A percentile compares a stretch with the other conserved stretches of the same genome.
phyloP scores from a whole-genome alignment of 2,329 filamentous ascomycete species.

The Metarhizium album region DNA sequence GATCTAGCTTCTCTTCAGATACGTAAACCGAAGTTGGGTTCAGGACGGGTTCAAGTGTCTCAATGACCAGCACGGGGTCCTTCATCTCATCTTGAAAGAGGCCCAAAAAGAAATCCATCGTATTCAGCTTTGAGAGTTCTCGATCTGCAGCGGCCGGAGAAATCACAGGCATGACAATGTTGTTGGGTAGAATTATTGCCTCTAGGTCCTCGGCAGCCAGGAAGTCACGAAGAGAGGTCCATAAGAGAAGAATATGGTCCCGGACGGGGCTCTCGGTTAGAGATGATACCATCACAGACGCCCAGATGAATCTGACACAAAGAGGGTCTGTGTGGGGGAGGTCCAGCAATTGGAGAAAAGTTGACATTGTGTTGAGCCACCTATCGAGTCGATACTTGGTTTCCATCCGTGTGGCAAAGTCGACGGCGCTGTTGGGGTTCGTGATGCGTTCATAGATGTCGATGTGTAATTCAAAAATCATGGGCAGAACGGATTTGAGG shows the following conservation, averaged over 20 bases:
- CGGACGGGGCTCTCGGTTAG: conserved; percentile 40
- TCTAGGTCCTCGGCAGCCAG: conserved; percentile 29
- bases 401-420: conserved; percentile 35
- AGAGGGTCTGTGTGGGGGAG: conserved; percentile 26
- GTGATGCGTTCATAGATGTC: conserved; percentile 50
- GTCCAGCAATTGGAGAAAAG: conserved; percentile 28
- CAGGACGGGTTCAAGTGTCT: conserved; percentile 83
- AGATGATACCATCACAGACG: conserved; percentile 42
- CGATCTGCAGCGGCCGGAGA: conserved; percentile 75
- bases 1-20: conserved; percentile 10
- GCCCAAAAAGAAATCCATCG: conserved; percentile 89
- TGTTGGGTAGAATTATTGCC: conserved; percentile 63
- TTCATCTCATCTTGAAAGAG: conserved; percentile 77
- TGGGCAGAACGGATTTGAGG: conserved; percentile 39
- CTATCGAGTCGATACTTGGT: conserved; percentile 38
- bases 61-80: conserved; percentile 76
- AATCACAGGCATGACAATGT: conserved; percentile 77
- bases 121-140: conserved; percentile 85
- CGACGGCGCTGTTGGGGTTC: conserved; percentile 44
- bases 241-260: conserved; percentile 47
- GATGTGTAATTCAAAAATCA: conserved; percentile 51
- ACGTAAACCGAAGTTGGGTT: conserved; percentile 54
- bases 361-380: conserved; percentile 41
- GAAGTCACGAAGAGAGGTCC: conserved; percentile 46
- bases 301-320: conserved; percentile 46